Conservation (phyloP, 768 basidiomycete species). For the Leccinum barrowsii region DNA sequence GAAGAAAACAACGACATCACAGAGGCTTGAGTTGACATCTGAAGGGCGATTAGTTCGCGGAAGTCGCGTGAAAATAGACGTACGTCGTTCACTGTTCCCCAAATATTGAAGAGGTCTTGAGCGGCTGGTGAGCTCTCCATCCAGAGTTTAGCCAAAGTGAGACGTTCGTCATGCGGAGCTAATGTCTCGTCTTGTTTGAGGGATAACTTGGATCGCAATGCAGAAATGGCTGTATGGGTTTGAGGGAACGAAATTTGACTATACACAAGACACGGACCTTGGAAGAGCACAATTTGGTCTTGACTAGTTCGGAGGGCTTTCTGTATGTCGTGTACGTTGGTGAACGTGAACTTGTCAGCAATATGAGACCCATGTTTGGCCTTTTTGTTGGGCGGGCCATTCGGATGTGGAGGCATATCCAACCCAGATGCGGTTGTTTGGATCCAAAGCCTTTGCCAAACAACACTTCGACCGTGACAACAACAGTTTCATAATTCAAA, state of each 20-base stretch:
- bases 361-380: slow-evolving; percentile 15
- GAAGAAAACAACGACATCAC: slow-evolving; percentile 54
- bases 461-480: neutral
- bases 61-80: slow-evolving; percentile 8
- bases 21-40: slow-evolving; percentile 42
- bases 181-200: slow-evolving; percentile 49
- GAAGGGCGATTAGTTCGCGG: slow-evolving; percentile 8
- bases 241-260: neutral
- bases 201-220: slow-evolving; percentile 55
- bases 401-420: slow-evolving; percentile 16
- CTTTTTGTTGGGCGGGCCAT: slow-evolving; percentile 21
- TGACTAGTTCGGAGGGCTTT: slow-evolving; percentile 13
- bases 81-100: slow-evolving; percentile 55
- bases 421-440: slow-evolving; percentile 18
- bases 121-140: slow-evolving; percentile 53
- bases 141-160: slow-evolving; percentile 61
- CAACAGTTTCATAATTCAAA: too few relatives aligned
- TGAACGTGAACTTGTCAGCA: slow-evolving; percentile 13
- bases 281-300: slow-evolving; percentile 15
- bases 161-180: slow-evolving; percentile 53
- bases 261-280: slow-evolving; percentile 16
- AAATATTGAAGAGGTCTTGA: slow-evolving; percentile 58
- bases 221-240: slow-evolving; percentile 37
- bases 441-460: slow-evolving; percentile 27
- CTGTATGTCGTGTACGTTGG: slow-evolving; percentile 23